Percentiles rank a stretch among this genome's conserved stretches.
Conservation (phyloP, 2,329 filamentous ascomycete genomes). For the Cercospora nicotianae region DNA sequence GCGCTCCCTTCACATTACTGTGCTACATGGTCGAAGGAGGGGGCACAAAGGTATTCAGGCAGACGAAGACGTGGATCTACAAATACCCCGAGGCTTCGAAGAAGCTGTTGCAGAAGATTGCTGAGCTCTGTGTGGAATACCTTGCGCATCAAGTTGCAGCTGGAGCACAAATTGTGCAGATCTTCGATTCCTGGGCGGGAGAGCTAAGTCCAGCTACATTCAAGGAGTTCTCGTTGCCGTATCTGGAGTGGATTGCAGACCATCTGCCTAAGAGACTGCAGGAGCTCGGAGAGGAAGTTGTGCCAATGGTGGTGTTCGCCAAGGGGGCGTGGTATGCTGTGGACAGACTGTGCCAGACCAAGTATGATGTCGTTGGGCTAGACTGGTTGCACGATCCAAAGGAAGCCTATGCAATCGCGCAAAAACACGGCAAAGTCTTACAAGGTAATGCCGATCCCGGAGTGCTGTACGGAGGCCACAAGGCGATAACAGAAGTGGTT, state of each 20-base stretch:
- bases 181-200: conserved; percentile 98
- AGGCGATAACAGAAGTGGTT: conserved; percentile 78
- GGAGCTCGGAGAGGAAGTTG: conserved; percentile 72
- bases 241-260: conserved; percentile 78
- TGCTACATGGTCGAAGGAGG: conserved; percentile 99
- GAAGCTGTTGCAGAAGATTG: conserved; percentile 82
- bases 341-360: conserved; percentile 79
- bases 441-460: conserved; percentile 97
- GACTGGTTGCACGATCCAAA: conserved; percentile 93
- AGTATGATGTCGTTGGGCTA: conserved; percentile 90
- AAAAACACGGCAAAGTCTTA: conserved; percentile 69
- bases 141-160: conserved; percentile 88
- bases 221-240: conserved; percentile 81
- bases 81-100: conserved; percentile 79
- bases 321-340: conserved; percentile 97
- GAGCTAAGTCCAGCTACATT: conserved; percentile 85
- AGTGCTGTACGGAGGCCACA: conserved; percentile 79
- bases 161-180: conserved; percentile 91
- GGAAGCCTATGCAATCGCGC: conserved; percentile 75
- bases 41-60: conserved; percentile 89
- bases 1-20: conserved; percentile 92
- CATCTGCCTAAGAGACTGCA: conserved; percentile 73
- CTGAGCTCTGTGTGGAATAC: conserved; percentile 92
- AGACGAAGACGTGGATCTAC: conserved; percentile 97
- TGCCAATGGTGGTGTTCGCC: conserved; percentile 97